Evolutionary conservation across 192 early-diverging fungal species (phyloP).

Genomic region (Coemansia sp.): DNA sequence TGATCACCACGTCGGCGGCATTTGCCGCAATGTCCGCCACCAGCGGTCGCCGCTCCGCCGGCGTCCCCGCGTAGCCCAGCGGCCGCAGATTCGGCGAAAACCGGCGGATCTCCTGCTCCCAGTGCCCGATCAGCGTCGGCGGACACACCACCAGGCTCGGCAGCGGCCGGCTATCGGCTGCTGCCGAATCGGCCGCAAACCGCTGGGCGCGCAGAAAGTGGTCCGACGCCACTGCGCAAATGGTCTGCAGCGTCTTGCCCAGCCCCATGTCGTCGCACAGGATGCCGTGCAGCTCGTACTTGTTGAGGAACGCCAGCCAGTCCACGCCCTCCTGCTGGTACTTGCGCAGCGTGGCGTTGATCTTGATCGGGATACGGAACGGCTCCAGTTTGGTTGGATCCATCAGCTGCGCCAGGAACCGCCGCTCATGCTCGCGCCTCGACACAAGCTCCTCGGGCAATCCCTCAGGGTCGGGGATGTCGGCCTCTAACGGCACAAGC

Average conservation of each 20-base stretch:
- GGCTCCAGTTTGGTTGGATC: constrained; percentile 84
- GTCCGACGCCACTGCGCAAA: constrained; percentile 91
- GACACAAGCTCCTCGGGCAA: constrained; percentile 75
- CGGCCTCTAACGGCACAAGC: constrained; percentile 92
- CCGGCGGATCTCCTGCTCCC: constrained; percentile 88
- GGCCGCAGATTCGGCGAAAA: constrained; percentile 78
- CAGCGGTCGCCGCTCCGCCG: constrained; percentile 70
- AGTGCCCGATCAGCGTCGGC: constrained; percentile 92
- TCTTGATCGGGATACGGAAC: constrained; percentile 83
- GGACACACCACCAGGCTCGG: constrained; percentile 96
- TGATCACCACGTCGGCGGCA: constrained; percentile 81
- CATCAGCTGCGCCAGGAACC: constrained; percentile 92
- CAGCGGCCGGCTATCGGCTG: constrained; percentile 66
- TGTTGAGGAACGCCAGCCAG: constrained; percentile 97
- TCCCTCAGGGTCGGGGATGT: constrained; percentile 91
- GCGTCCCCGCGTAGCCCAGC: constrained; percentile 82
- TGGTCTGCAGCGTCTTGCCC: constrained; percentile 96
- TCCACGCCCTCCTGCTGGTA: constrained; percentile 99
- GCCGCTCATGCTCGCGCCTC: constrained; percentile 84
- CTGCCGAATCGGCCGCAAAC: constrained; percentile 33
- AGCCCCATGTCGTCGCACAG: constrained; percentile 99
- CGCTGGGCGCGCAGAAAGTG: constrained; percentile 69
- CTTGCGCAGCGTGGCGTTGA: constrained; percentile 89
- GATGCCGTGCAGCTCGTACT: constrained; percentile 96
- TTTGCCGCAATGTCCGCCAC: constrained; percentile 51